Conservation (phyloP, 2,329 filamentous ascomycete genomes). For the Lasiodiplodia citricola region DNA sequence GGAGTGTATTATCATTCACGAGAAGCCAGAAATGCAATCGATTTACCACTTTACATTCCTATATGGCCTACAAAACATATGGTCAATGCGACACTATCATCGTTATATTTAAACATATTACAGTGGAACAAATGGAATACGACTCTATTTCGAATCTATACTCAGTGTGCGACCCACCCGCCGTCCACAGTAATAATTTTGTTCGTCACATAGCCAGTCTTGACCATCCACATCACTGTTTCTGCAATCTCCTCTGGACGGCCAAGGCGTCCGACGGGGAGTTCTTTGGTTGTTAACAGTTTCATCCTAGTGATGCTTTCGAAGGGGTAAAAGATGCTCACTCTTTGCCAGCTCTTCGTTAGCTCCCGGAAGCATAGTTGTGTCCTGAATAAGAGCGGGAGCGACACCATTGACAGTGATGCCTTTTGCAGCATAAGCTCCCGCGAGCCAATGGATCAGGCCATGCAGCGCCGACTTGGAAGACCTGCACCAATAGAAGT, state of each 20-base stretch:
- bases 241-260: conserved; percentile 54
- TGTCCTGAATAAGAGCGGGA: conserved; percentile 53
- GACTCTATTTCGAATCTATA: background rate
- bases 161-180: conserved; percentile 34
- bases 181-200: conserved; percentile 42
- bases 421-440: conserved; percentile 49
- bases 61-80: too few species aligned
- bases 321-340: conserved; percentile 30
- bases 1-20: too few species aligned
- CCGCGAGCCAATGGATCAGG: conserved; percentile 54
- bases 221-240: conserved; percentile 55
- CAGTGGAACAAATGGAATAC: background rate
- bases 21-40: too few species aligned
- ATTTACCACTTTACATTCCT: too few species aligned
- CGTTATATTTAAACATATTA: background rate
- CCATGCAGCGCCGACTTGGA: conserved; percentile 54
- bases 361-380: conserved; percentile 51
- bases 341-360: conserved; percentile 42
- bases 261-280: conserved; percentile 53
- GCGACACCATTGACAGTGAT: conserved; percentile 57
- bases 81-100: background rate
- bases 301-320: background rate
- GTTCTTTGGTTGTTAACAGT: conserved; percentile 34
- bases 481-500: background rate
- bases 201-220: conserved; percentile 54